Percentiles rank a stretch among this genome's conserved stretches.
These are phyloP conservation scores for Nyssa sinensis DNA, from an alignment of 148 eudicot species.

Conservation along the genomic window DNA sequence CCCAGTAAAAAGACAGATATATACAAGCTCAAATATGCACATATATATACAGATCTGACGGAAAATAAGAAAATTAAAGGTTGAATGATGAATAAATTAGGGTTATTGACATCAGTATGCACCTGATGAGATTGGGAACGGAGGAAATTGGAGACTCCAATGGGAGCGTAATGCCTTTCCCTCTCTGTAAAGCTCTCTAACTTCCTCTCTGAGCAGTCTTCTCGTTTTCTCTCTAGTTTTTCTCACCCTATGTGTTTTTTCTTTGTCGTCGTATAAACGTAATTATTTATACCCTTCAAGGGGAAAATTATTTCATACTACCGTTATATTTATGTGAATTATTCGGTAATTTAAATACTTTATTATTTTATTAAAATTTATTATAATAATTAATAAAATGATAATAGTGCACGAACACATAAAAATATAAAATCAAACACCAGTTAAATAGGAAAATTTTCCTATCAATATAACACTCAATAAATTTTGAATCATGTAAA, in stretches of 20 bases:
- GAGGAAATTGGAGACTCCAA: slow-evolving; percentile 8
- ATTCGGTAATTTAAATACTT: too few species aligned
- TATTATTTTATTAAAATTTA: too few species aligned
- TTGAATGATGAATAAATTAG: neutral
- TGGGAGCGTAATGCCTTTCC: neutral
- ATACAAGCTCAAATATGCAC: neutral
- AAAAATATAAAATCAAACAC: too few species aligned
- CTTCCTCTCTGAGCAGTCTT: neutral
- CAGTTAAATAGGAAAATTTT: too few species aligned
- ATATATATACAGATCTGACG: neutral
- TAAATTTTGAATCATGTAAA: too few species aligned
- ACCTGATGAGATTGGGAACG: slow-evolving; percentile 2
- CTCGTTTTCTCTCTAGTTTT: neutral
- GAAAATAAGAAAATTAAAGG: neutral
- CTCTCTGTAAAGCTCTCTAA: neutral
- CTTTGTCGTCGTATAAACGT: too few species aligned
- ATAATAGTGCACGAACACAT: too few species aligned
- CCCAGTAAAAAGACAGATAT: neutral
- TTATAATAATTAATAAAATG: too few species aligned
- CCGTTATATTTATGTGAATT: too few species aligned
- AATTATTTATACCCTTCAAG: too few species aligned
- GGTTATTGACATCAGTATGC: neutral
- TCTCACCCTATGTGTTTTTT: neutral
- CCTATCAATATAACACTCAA: too few species aligned
- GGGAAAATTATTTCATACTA: too few species aligned